phyloP scores from a whole-genome alignment of 495 filamentous ascomycete genomes.

The Penicillium egyptiacum region DNA sequence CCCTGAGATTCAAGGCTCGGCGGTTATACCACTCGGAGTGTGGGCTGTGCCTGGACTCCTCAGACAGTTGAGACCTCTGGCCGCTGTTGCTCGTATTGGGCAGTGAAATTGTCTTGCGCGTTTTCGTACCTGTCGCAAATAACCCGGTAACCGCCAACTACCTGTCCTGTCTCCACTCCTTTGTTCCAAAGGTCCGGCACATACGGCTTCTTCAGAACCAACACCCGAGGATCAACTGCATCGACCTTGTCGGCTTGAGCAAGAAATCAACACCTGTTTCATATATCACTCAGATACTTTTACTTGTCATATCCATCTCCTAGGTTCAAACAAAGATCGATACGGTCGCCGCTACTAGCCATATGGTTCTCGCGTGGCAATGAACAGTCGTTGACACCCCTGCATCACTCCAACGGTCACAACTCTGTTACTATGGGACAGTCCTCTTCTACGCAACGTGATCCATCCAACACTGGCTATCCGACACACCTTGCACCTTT shows the following conservation, averaged over 20 bases:
- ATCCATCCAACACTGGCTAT: conserved; percentile 32
- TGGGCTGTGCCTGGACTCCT: conserved; percentile 20
- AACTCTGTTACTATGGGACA: conserved; percentile 50
- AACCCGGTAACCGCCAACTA: conserved; percentile 1
- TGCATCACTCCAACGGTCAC: conserved; percentile 15
- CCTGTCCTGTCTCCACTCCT: conserved; percentile 12
- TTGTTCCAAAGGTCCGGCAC: conserved; percentile 16
- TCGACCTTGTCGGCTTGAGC: neutral
- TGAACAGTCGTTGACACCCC: conserved; percentile 30
- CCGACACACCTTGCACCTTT: conserved; percentile 24
- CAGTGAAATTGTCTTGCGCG: conserved; percentile 8
- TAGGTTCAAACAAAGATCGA: neutral
- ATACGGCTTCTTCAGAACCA: conserved; percentile 1
- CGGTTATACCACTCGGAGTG: conserved; percentile 24
- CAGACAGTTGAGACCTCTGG: conserved; percentile 19
- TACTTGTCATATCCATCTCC: neutral
- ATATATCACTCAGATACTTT: neutral
- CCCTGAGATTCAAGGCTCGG: conserved; percentile 17
- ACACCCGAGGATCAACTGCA: conserved; percentile 1
- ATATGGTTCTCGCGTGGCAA: conserved; percentile 31
- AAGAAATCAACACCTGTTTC: neutral
- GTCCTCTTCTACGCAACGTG: conserved; percentile 46
- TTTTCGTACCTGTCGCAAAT: conserved; percentile 1
- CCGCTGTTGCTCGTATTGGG: conserved; percentile 16
- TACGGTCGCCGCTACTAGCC: conserved; percentile 15